Conservation (phyloP, 2,329 filamentous ascomycete species). For the Nannizzia gypsea region DNA sequence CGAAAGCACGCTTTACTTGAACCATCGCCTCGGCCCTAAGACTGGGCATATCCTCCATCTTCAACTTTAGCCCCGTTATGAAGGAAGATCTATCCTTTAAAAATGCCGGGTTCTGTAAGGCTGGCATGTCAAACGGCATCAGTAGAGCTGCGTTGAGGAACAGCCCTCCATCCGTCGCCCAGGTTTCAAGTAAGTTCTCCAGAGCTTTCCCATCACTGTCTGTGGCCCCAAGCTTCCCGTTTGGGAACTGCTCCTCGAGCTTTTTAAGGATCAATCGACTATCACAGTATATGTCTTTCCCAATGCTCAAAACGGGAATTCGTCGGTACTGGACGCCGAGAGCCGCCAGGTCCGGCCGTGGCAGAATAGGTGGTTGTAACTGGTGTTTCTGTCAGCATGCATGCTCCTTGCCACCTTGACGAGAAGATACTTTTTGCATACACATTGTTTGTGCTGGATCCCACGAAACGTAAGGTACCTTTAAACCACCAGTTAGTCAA, state of each 20-base stretch:
- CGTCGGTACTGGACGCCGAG: constrained; percentile 57
- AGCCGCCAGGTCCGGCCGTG: constrained; percentile 50
- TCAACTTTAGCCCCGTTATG: constrained; percentile 35
- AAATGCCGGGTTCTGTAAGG: constrained; percentile 48
- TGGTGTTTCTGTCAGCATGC: constrained; percentile 20
- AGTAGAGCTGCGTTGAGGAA: constrained; percentile 44
- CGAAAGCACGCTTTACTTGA: constrained; percentile 44
- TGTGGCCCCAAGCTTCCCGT: constrained; percentile 30
- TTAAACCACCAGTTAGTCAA: background rate
- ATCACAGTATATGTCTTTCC: constrained; percentile 57
- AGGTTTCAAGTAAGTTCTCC: constrained; percentile 45
- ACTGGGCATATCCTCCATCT: constrained; percentile 26
- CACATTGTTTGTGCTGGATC: constrained; percentile 56
- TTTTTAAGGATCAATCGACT: constrained; percentile 55
- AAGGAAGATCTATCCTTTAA: constrained; percentile 43
- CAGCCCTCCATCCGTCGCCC: constrained; percentile 46
- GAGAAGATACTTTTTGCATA: constrained; percentile 31
- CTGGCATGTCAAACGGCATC: constrained; percentile 45
- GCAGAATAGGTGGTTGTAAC: constrained; percentile 55
- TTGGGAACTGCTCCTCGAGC: constrained; percentile 47
- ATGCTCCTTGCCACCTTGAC: background rate
- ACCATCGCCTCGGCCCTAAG: constrained; percentile 46
- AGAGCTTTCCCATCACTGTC: constrained; percentile 35
- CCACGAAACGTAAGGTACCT: constrained; percentile 55
- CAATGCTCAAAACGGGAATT: constrained; percentile 56